phyloP scores from a whole-genome alignment of 1,284 basidiomycete species.

The Thecaphora frezii region DNA sequence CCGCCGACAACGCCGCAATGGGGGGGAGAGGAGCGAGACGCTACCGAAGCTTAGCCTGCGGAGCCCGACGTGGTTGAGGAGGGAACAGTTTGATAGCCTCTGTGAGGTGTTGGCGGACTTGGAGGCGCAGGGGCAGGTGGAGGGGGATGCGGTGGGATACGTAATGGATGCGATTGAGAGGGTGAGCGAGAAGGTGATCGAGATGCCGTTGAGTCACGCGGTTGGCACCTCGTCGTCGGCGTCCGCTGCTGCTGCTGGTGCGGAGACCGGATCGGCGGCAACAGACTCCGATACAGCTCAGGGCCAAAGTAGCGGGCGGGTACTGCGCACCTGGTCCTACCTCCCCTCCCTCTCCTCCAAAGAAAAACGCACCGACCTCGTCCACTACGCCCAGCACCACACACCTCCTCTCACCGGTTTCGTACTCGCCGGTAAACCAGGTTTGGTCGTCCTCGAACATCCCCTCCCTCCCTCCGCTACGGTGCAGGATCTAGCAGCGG shows the following conservation, averaged over 20 bases:
- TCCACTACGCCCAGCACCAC: constrained; percentile 16
- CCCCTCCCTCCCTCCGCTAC: constrained; percentile 12
- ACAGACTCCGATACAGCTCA: no score
- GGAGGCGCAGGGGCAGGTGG: background rate
- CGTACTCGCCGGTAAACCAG: constrained; percentile 47
- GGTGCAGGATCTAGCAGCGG: constrained; percentile 1
- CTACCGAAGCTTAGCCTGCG: no score
- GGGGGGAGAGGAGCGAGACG: no score
- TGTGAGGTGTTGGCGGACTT: constrained; percentile 5
- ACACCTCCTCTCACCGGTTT: constrained; percentile 35
- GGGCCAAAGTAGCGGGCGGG: constrained; percentile 1
- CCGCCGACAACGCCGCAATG: no score
- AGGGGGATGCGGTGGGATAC: constrained; percentile 9
- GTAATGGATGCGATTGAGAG: constrained; percentile 11
- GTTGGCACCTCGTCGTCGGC: no score
- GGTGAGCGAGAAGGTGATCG: constrained; percentile 17
- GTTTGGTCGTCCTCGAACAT: constrained; percentile 40
- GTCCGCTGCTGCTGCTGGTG: no score
- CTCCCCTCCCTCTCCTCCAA: constrained; percentile 36
- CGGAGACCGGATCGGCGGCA: no score
- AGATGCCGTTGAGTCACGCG: no score
- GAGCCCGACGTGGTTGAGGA: constrained; percentile 18
- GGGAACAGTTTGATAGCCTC: constrained; percentile 12
- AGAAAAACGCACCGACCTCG: constrained; percentile 40
- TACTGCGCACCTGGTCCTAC: constrained; percentile 42